Evolutionary conservation across 1,284 basidiomycete genomes (phyloP).

Genomic region (Cutaneotrichosporon sp.): DNA sequence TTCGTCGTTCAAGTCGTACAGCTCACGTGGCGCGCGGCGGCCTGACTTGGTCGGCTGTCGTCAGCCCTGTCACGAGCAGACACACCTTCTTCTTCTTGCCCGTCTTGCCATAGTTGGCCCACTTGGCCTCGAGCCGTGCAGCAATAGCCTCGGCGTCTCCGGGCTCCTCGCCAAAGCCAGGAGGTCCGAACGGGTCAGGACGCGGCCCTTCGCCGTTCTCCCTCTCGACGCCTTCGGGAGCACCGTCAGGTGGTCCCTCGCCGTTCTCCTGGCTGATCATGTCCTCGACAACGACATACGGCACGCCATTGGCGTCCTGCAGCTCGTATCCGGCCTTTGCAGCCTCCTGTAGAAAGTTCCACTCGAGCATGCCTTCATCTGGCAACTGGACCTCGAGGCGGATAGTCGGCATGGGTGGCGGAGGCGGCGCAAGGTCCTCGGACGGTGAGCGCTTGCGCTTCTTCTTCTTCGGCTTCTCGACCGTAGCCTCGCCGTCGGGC

Average conservation of each 20-base stretch:
- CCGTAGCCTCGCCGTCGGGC: slow-evolving; percentile 24
- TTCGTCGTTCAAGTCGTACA: slow-evolving; percentile 85
- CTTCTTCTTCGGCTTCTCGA: slow-evolving; percentile 37
- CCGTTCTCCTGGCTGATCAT: slow-evolving; percentile 1
- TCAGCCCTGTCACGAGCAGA: background rate
- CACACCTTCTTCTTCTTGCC: slow-evolving; percentile 24
- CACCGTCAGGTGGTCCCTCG: background rate
- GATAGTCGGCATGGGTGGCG: slow-evolving; percentile 48
- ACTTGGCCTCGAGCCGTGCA: slow-evolving; percentile 39
- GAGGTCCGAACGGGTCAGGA: background rate
- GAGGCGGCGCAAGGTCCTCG: slow-evolving; percentile 46
- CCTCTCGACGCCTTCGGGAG: background rate
- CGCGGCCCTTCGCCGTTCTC: background rate
- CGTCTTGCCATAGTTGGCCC: slow-evolving; percentile 32
- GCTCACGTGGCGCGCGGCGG: slow-evolving; percentile 57
- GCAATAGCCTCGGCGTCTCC: slow-evolving; percentile 38
- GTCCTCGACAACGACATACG: background rate
- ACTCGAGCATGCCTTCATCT: slow-evolving; percentile 33
- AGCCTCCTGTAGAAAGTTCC: slow-evolving; percentile 44
- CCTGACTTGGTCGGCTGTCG: slow-evolving; percentile 7
- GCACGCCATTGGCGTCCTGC: slow-evolving; percentile 1
- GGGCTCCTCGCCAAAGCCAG: background rate
- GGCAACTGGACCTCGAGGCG: slow-evolving; percentile 34
- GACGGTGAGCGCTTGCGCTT: slow-evolving; percentile 37
- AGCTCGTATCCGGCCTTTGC: slow-evolving; percentile 27